Conservation (phyloP, 2,329 filamentous ascomycete species). For the Alternaria hordeiaustralica region DNA sequence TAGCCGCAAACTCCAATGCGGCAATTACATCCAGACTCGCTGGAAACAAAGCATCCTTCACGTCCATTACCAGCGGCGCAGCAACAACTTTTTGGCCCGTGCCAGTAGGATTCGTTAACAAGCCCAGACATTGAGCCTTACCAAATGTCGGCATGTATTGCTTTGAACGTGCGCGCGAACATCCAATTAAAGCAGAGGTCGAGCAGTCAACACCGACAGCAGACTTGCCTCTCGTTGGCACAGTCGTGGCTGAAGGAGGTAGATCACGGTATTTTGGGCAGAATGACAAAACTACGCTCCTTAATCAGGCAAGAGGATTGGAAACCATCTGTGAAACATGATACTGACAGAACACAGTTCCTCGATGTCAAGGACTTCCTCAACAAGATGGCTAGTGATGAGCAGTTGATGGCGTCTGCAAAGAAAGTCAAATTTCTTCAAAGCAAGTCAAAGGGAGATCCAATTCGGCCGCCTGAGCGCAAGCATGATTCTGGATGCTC, state of each 20-base stretch:
- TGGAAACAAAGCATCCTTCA: neutral
- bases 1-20: neutral
- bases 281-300: constrained; percentile 26
- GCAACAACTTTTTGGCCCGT: neutral
- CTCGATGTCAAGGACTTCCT: constrained; percentile 23
- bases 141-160: constrained; percentile 18
- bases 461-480: constrained; percentile 11
- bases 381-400: constrained; percentile 18
- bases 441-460: constrained; percentile 17
- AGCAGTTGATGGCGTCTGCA: constrained; percentile 19
- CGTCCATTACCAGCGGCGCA: neutral
- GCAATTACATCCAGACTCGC: neutral
- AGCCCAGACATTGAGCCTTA: neutral
- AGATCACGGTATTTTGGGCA: constrained; percentile 28
- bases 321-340: neutral
- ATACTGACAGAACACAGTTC: constrained; percentile 19
- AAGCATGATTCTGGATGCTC: constrained; percentile 15
- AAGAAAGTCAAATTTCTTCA: constrained; percentile 27
- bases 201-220: neutral
- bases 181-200: neutral
- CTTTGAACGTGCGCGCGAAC: constrained; percentile 2
- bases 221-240: constrained; percentile 15
- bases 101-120: neutral
- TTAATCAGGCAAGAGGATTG: constrained; percentile 26
- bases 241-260: constrained; percentile 25